Evolutionary conservation across 305 asterid species (phyloP).

Genomic region (Euphrasia arctica): DNA sequence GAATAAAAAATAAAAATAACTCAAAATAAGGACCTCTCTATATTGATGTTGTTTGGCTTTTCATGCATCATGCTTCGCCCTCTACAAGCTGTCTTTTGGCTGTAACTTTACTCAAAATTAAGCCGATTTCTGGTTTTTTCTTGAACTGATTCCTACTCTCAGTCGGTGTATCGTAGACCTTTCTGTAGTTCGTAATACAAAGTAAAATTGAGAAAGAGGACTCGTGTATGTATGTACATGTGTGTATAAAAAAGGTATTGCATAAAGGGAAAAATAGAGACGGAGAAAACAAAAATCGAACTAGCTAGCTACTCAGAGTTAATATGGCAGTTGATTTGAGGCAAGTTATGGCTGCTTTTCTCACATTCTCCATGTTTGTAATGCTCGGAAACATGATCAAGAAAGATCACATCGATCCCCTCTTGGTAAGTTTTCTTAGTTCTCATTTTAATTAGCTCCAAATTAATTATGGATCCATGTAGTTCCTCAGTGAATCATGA

Average conservation of each 20-base stretch:
- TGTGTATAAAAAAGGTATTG: background rate
- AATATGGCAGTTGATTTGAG: conserved; percentile 52
- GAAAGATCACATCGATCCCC: conserved; percentile 68
- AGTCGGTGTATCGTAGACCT: conserved; percentile 17
- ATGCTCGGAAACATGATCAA: conserved; percentile 82
- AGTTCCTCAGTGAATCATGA: background rate
- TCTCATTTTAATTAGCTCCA: background rate
- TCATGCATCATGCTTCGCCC: conserved; percentile 21
- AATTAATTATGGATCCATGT: background rate
- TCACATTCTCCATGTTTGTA: conserved; percentile 72
- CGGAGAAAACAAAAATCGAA: background rate
- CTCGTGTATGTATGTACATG: background rate
- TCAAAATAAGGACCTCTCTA: background rate
- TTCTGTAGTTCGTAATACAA: background rate
- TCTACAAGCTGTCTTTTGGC: conserved; percentile 25
- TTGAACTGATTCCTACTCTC: conserved; percentile 13
- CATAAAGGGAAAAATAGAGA: background rate
- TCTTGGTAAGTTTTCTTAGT: conserved; percentile 34
- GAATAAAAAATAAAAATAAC: background rate
- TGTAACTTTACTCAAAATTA: conserved; percentile 16
- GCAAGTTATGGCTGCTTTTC: conserved; percentile 58
- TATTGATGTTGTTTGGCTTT: conserved; percentile 14
- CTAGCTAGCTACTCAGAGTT: background rate
- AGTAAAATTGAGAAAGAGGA: conserved; percentile 12
- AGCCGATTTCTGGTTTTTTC: conserved; percentile 19